Base-by-base conservation (phyloP, 2,329 filamentous ascomycete genomes). In the Chaetomiaceae sp. region DNA sequence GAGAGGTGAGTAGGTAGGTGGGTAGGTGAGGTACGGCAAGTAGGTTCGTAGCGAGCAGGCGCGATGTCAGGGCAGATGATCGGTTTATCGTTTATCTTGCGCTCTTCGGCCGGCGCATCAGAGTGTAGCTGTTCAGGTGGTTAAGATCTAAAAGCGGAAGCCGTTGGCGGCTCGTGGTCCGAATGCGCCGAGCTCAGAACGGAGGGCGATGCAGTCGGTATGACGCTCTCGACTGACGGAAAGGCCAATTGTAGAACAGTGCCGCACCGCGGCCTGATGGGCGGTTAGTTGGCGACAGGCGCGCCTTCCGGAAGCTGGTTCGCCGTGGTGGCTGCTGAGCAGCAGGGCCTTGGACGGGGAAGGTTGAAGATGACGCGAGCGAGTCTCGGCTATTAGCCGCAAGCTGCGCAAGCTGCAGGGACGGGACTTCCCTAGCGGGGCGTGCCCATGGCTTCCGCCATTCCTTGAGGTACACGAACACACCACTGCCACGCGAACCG, bases 371-470 rank as follows among this genome's bases (percentile, higher is more conserved):
- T 50, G 48, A 50, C 48, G 47, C 42, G 47, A 43, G 43, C 20
- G 36, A 38, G 30, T 43, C 43, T 33, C 40, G 45, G 38, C 50
- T 48, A 44, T 53, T 48, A 45, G 39, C 42, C 48, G 48, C 35
- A 19, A 22, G 48, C 42, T 29, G 36, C 45, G 48, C 40, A 15
- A 36, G 34, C 30, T 44, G 48, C 36, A 41, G 34, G 42, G 38
- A 38, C 14, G n/a, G n/a, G 29, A 27, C 38, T 38, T 26, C 38
- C 14, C 19, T 8, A 32, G 39, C 30, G 47, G 42, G 47, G 46
- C 41, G 38, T 20, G 18, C 38, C 32, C 22, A 32, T 29, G 27
- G 27, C n/a, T n/a, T n/a, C n/a, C n/a, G n/a, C n/a, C n/a, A n/a
- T n/a, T n/a, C n/a, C n/a, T n/a, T n/a, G n/a, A n/a, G n/a, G n/a